Base-by-base conservation (phyloP, 164 flowering plant genomes). In the Tinospora cordifolia region DNA sequence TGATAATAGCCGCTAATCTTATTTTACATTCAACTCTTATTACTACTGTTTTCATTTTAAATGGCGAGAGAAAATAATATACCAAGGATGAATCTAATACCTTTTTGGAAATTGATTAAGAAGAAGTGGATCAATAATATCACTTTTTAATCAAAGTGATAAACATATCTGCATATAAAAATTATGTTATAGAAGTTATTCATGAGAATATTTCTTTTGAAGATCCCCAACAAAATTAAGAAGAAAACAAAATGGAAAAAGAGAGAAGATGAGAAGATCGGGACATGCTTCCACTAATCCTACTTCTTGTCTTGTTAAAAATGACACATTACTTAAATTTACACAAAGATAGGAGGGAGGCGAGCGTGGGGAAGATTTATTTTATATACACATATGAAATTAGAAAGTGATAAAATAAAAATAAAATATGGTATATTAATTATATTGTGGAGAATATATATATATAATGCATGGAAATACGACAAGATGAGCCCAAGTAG, bases 401-500 rank as follows among this genome's bases (percentile, higher is more conserved):
- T 14, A 21, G 21, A 62, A 14, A 12, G 66, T n/a, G 72, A 62
- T 25, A 17, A 21, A 70, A 41, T 25, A 40, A 65, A 65, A 49
- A 21, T 21, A 60, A 60, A 27, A 26, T 49, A 26, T 27, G 41
- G 62, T 30, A 30, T 19, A n/a, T n/a, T n/a, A n/a, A n/a, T n/a
- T n/a, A n/a, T n/a, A 46, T 27, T 11, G 44, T 63, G 19, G 30
- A 17, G 46, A 71, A 40, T 19, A 58, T 58, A 19, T 39, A 13
- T 10, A n/a, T 22, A 24, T 11, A 26, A 69, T 72, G 75, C 54
- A 72, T 26, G 47, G 65, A 27, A 72, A 72, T 57, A 68, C 62
- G 72, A 76, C 72, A 76, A 69, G 66, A 17, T 14, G 41, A 72
- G 36, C 54, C 12, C 65, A 76, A 72, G 73, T 27, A 30, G 22